phyloP scores from a whole-genome alignment of 179 eudicot genomes.

The Beta lomatogona region DNA sequence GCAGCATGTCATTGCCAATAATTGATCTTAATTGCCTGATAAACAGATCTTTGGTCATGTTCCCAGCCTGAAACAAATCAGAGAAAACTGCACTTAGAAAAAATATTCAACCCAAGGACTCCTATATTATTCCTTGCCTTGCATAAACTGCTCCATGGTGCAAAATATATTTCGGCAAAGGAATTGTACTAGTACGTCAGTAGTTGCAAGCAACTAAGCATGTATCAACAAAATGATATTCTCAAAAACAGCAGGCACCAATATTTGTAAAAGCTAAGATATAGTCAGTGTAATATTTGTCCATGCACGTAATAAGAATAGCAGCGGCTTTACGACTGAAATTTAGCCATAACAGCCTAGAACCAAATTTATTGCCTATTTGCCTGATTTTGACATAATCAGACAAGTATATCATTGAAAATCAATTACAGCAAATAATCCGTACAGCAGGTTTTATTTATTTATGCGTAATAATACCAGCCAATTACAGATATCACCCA shows the following conservation, averaged over 20 bases:
- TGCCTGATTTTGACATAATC: too few relatives aligned
- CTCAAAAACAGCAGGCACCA: not conserved
- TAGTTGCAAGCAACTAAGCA: not conserved
- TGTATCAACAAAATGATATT: not conserved
- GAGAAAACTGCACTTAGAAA: not conserved
- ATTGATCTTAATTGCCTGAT: conserved; percentile 40
- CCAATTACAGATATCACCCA: too few relatives aligned
- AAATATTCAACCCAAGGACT: not conserved
- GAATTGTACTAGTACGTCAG: not conserved
- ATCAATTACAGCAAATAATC: too few relatives aligned
- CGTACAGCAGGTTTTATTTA: too few relatives aligned
- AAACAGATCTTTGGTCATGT: conserved; percentile 44
- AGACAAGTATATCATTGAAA: too few relatives aligned
- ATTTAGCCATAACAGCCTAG: too few relatives aligned
- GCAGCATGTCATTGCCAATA: conserved; percentile 55
- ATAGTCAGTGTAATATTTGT: too few relatives aligned
- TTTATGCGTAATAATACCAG: too few relatives aligned
- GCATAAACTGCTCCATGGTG: not conserved
- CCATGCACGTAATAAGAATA: too few relatives aligned
- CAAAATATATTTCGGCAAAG: not conserved
- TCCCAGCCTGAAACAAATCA: conserved; percentile 48
- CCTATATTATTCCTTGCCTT: not conserved
- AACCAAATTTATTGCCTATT: too few relatives aligned
- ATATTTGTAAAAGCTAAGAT: not conserved
- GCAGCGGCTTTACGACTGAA: too few relatives aligned